phyloP scores from a whole-genome alignment of 352 stramenopile species.

The Phytophthora citricola region DNA sequence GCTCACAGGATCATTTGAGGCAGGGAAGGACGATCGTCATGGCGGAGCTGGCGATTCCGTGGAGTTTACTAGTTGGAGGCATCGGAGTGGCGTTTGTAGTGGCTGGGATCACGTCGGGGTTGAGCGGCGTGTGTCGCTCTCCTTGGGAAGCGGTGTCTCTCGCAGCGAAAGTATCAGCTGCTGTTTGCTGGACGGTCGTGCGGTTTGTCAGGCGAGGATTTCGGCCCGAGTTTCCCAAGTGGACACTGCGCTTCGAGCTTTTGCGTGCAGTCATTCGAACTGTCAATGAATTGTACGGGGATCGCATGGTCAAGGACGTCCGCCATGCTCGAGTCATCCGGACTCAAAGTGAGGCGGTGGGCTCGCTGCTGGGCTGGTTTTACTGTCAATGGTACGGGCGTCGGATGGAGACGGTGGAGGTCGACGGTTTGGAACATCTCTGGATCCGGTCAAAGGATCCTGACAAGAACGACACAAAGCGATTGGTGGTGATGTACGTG shows the following conservation, averaged over 20 bases:
- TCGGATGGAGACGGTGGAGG: conserved; percentile 18
- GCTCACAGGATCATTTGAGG: not conserved
- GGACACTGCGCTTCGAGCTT: conserved; percentile 53
- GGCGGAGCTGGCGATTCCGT: conserved; percentile 15
- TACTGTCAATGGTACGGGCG: conserved; percentile 20
- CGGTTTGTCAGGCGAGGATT: conserved; percentile 33
- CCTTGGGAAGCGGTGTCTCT: conserved; percentile 30
- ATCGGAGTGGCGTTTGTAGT: conserved; percentile 7
- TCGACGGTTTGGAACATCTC: conserved; percentile 40
- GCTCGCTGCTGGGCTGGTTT: conserved; percentile 30
- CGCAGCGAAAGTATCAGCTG: conserved; percentile 6
- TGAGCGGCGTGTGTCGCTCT: conserved; percentile 32
- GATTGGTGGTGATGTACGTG: conserved; percentile 43
- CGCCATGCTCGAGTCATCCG: conserved; percentile 32
- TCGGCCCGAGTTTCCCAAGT: conserved; percentile 40
- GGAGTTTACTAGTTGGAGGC: conserved; percentile 6
- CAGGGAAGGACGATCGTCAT: conserved; percentile 1
- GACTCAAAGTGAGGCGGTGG: conserved; percentile 29
- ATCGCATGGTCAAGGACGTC: conserved; percentile 28
- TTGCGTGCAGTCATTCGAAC: conserved; percentile 25
- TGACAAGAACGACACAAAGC: not conserved
- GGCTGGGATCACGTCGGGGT: conserved; percentile 6
- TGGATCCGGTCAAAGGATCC: conserved; percentile 26
- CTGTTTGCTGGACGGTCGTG: conserved; percentile 17
- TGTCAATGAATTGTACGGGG: conserved; percentile 29